phyloP scores from a whole-genome alignment of 2,329 filamentous ascomycete species.

The Colletotrichum noveboracense region DNA sequence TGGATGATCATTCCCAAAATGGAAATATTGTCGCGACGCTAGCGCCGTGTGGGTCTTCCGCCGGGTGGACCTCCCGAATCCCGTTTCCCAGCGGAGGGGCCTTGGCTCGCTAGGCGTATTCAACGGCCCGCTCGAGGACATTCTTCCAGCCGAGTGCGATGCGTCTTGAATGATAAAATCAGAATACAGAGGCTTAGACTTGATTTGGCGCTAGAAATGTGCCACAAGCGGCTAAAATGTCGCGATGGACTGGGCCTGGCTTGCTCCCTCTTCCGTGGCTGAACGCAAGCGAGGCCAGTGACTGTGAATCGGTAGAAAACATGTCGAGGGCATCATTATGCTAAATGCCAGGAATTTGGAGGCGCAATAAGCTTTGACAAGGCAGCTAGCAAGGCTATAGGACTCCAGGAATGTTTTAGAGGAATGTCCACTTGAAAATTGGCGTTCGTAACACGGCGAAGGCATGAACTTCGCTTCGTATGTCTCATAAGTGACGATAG shows the following conservation, averaged over 20 bases:
- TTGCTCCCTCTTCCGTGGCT: background rate
- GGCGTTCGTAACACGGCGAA: background rate
- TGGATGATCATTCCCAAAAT: background rate
- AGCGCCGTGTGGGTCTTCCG: background rate
- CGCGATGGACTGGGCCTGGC: background rate
- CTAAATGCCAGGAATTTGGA: too few relatives aligned
- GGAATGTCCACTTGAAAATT: background rate
- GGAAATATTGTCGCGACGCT: background rate
- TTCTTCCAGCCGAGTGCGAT: background rate
- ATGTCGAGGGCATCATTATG: too few relatives aligned
- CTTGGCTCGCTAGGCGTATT: background rate
- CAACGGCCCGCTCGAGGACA: background rate
- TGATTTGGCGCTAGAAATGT: background rate
- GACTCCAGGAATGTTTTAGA: background rate
- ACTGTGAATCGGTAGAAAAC: too few relatives aligned
- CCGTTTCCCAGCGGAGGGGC: background rate
- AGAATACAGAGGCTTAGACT: background rate
- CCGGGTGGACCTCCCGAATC: background rate
- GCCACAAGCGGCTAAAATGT: background rate
- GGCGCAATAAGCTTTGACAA: background rate
- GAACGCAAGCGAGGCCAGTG: background rate
- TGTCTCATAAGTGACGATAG: background rate
- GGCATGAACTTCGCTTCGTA: background rate
- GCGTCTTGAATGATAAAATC: fast-evolving
- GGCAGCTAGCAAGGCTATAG: background rate